phyloP scores from a whole-genome alignment of 768 basidiomycete species.

The Lentinula sp. region DNA sequence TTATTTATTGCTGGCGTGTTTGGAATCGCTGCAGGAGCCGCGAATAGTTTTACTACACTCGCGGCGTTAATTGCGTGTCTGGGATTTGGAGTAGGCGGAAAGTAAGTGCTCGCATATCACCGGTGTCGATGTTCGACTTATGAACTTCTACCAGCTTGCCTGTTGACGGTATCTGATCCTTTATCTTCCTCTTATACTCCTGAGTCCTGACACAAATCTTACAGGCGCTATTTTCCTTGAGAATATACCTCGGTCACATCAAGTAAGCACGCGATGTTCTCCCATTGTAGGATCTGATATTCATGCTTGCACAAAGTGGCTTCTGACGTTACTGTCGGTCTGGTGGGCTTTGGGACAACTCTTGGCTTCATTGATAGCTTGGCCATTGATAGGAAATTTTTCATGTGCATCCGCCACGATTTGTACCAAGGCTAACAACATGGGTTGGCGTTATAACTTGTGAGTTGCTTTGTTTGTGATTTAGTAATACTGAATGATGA shows the following conservation, averaged over 20 bases:
- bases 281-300: neutral
- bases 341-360: constrained; percentile 8
- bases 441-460: constrained; percentile 58
- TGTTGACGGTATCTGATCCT: constrained; percentile 31
- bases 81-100: constrained; percentile 47
- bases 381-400: constrained; percentile 50
- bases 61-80: constrained; percentile 31
- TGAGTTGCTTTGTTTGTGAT: constrained; percentile 16
- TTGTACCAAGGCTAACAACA: constrained; percentile 43
- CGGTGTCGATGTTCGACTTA: constrained; percentile 1
- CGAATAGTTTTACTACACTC: constrained; percentile 33
- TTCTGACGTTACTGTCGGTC: constrained; percentile 4
- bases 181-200: neutral
- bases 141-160: constrained; percentile 25
- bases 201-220: neutral
- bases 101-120: constrained; percentile 31
- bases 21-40: constrained; percentile 42
- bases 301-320: neutral
- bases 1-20: constrained; percentile 35
- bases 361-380: constrained; percentile 41
- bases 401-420: constrained; percentile 37
- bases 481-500: neutral
- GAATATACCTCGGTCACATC: constrained; percentile 35
- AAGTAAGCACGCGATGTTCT: constrained; percentile 22
- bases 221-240: constrained; percentile 38